Percentiles rank a stretch among this genome's conserved stretches.
Evolutionary conservation across 805 yeast species (phyloP).

Genomic region (Clavispora phyllophila): DNA sequence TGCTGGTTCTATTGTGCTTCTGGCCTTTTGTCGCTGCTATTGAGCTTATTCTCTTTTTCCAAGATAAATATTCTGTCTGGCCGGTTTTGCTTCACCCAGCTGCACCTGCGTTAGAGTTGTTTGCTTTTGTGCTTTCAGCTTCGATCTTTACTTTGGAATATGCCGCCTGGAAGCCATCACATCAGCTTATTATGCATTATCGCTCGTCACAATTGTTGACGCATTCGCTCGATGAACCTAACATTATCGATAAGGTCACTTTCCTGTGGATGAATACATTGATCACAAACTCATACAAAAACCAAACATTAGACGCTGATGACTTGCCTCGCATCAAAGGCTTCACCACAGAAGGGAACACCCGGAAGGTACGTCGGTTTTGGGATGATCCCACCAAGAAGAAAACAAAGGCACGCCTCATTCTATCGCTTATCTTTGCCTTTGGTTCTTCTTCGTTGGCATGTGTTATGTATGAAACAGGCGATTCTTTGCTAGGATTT

Average conservation of each 20-base stretch:
- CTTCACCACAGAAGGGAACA: conserved; percentile 18
- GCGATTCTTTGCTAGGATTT: conserved; percentile 34
- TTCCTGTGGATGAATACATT: conserved; percentile 47
- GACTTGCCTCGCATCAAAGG: conserved; percentile 26
- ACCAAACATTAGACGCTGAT: conserved; percentile 26
- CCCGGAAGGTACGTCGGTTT: conserved; percentile 13
- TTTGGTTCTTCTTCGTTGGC: conserved; percentile 21
- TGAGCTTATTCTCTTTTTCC: conserved; percentile 19
- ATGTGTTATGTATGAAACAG: conserved; percentile 22
- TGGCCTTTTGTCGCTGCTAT: conserved; percentile 29
- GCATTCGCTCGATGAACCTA: conserved; percentile 19
- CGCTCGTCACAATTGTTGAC: conserved; percentile 14
- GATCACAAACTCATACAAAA: conserved; percentile 33
- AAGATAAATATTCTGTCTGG: conserved; percentile 23
- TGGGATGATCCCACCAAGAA: conserved; percentile 11
- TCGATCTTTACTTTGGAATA: conserved; percentile 37
- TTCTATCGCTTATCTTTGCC: conserved; percentile 18
- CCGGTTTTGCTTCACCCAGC: conserved; percentile 10
- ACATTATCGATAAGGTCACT: conserved; percentile 34
- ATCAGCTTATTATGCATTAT: conserved; percentile 30
- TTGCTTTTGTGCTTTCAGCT: conserved; percentile 21
- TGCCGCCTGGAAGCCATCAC: conserved; percentile 37
- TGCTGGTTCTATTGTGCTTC: conserved; percentile 34
- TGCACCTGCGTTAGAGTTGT: conserved; percentile 3
- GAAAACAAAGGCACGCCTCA: conserved; percentile 8